Evolutionary conservation across 306 rosid species (phyloP).

Genomic region (Luffa aegyptiaca): DNA sequence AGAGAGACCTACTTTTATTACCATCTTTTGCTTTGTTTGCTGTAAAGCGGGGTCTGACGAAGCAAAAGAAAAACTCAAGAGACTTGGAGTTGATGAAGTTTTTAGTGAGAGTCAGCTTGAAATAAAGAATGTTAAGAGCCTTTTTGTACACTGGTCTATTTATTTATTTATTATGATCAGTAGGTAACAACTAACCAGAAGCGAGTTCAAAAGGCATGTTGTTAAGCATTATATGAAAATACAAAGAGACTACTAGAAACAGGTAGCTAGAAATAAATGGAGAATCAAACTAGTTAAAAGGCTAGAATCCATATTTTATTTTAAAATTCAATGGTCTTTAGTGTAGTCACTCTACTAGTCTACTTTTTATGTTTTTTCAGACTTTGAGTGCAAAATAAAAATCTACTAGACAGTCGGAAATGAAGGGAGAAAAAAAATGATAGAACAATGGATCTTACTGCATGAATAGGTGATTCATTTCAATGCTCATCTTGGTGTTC

Average conservation of each 20-base stretch:
- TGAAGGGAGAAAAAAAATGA: too few species aligned
- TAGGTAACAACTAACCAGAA: not conserved
- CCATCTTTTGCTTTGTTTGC: slow-evolving; percentile 6
- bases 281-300: not conserved
- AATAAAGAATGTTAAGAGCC: slow-evolving; percentile 72
- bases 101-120: slow-evolving; percentile 68
- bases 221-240: not conserved
- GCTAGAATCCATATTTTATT: too few species aligned
- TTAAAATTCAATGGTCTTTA: not conserved
- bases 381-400: too few species aligned
- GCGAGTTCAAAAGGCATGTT: not conserved
- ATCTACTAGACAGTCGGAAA: too few species aligned
- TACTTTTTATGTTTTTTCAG: too few species aligned
- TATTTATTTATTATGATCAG: not conserved
- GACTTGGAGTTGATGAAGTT: slow-evolving; percentile 72
- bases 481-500: too few species aligned
- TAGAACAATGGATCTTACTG: too few species aligned
- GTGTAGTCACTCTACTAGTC: too few species aligned
- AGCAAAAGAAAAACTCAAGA: slow-evolving; percentile 59
- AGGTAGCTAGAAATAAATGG: not conserved
- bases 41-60: slow-evolving; percentile 60
- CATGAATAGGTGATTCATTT: too few species aligned
- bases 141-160: slow-evolving; percentile 42
- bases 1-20: not conserved
- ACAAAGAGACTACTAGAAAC: not conserved